phyloP scores from a whole-genome alignment of 441 rosid species.

The Corymbia citriodora region DNA sequence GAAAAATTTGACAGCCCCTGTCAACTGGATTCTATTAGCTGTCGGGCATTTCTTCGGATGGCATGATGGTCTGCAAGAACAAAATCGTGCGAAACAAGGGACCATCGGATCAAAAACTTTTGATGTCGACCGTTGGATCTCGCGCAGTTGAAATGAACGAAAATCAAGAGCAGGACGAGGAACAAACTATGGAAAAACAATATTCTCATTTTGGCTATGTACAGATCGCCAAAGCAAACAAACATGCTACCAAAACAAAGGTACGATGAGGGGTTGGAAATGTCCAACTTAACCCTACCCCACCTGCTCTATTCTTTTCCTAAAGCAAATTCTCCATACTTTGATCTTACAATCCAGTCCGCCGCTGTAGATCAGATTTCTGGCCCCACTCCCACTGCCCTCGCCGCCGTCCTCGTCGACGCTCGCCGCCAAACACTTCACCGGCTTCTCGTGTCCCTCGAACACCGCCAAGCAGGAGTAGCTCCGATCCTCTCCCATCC shows the following conservation, averaged over 20 bases:
- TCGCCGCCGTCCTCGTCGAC: constrained; percentile 1
- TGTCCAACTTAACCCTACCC: neutral
- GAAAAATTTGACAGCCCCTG: neutral
- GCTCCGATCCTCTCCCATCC: constrained; percentile 23
- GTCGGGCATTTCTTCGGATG: neutral
- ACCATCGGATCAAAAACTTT: neutral
- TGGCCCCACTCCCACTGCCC: constrained; percentile 2
- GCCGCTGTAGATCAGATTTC: constrained; percentile 53
- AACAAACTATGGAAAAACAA: neutral
- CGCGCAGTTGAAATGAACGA: neutral
- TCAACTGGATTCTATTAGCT: neutral
- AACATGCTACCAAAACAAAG: neutral
- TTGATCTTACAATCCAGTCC: constrained; percentile 59
- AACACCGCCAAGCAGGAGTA: constrained; percentile 52
- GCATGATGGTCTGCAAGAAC: neutral
- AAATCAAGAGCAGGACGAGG: neutral
- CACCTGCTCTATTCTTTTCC: neutral
- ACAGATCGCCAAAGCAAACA: neutral
- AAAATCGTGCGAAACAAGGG: neutral
- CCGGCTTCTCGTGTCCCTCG: constrained; percentile 58
- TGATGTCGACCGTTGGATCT: neutral
- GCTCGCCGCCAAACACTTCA: constrained; percentile 54
- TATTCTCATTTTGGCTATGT: neutral
- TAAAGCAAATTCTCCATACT: constrained; percentile 35
- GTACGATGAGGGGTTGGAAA: neutral